Evolutionary conservation across 208 protist species (phyloP), one percentile per base, ranked within the genome.

Genomic region (Acanthamoeba healyi): DNA sequence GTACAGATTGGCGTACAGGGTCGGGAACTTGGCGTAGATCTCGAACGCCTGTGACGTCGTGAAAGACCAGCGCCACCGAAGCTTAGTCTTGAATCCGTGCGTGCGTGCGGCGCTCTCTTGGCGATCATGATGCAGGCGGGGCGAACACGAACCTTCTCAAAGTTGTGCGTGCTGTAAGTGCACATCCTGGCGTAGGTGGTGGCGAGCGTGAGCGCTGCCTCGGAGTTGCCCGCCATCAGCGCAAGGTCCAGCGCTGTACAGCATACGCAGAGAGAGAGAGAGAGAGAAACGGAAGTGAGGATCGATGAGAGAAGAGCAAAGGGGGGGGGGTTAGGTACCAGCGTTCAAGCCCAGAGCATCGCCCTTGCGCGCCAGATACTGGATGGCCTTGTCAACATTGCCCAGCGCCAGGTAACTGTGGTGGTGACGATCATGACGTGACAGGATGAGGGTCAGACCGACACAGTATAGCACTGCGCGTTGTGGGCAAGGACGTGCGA

Each of bases 1-100:
- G 58, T 90, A 90, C 34, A 90, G 54, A 42, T 90, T 49, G 36
- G 38, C 40, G 82, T 90, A 90, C 12, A 90, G 49, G 15, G 49
- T 29, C 5, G 82, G 82, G 12, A 90, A 90, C 82, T 70, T 63
- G 82, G 82, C 54, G 26, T n/a, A 90, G 22, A 90, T 29, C 26
- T 90, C 56, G 32, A 84, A 84, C 6, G 74, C 74, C 74, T 84
- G 36, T 9, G 9, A 24, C 10, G 61, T 36, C 22, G 1, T 70
- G n/a, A 6, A 70, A n/a, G n/a, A n/a, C n/a, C n/a, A n/a, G n/a
- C n/a, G 5, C 7, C 29, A 79, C 70, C 29, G 61, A n/a, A n/a
- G 46, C 46, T 19, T 10, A 51, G 46, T 15, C 4, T 51, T 51
- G 46, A 51, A 15, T n/a, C n/a, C n/a, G 17, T 49, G 44, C 7